Evolutionary conservation across 2,329 filamentous ascomycete species (phyloP), one percentile per base, ranked within the genome.

Genomic region (Pseudocercospora macadamiae): DNA sequence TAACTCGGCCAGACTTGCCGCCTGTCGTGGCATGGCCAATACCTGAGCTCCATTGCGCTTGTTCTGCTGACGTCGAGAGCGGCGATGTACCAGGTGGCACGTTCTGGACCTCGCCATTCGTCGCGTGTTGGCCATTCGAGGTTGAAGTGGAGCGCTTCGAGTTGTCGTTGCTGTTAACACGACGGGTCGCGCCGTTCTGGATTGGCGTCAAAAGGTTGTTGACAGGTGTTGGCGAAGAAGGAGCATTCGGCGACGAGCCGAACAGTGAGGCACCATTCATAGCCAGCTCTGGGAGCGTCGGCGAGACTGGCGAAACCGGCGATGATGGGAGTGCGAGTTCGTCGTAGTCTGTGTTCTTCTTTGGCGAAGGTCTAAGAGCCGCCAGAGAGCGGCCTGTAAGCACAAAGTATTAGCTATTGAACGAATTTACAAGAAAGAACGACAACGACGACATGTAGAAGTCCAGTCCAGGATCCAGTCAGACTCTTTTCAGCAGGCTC

Each of bases 1-100:
- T 93, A 53, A 91, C 89, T 30, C 88, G 82, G 7, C 89, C 89
- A 8, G 87, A 90, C 77, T 91, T 91, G 42, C 89, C 89, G 18
- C 63, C 62, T 2, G 89, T 76, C 2, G 85, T 86, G 6, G 60
- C 60, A 21, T 88, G 87, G 65, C 87, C 87, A 45, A 89, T 83
- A 2, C 86, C 86, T 26, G 86, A 85, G 69, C 88, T 87, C 84
- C 86, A 88, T 71, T 71, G 68, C 4, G 23, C 36, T n/a, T 54
- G 47, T 26, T 60, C 58, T 16, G 55, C 52, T 23, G 25, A 45
- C 14, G 59, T 60, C 9, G 64, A 61, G n/a, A 51, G 44, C 14
- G 63, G 55, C 10, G 61, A 63, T n/a, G 63, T 28, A 16, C 59
- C 48, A 6, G 45, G 39, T n/a, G 47, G 39, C 9, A 32, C 48